These are phyloP conservation scores for Suillus decipiens DNA, from an alignment of 768 basidiomycete species.

Conservation along the genomic window DNA sequence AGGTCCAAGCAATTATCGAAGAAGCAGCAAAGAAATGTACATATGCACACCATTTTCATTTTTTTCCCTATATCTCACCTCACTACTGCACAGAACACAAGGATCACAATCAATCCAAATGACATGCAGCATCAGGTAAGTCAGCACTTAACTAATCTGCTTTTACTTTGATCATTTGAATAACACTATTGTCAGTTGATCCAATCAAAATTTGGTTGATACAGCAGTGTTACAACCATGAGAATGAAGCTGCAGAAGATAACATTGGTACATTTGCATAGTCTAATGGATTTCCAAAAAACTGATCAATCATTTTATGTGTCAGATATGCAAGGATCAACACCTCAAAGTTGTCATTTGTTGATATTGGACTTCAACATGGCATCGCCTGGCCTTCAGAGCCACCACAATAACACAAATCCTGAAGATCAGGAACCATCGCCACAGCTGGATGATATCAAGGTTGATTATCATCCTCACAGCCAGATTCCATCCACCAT, in stretches of 20 bases:
- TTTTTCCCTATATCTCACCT: neutral
- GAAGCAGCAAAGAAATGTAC: neutral
- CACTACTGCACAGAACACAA: neutral
- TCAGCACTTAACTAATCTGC: neutral
- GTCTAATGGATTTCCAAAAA: neutral
- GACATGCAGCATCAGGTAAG: neutral
- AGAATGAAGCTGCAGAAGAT: neutral
- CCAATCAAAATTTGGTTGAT: neutral
- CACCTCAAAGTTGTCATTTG: neutral
- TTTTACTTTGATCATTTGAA: neutral
- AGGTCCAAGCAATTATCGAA: neutral
- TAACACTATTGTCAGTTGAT: neutral
- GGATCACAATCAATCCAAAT: neutral
- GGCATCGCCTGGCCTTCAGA: neutral
- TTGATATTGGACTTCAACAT: neutral
- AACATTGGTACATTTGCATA: neutral
- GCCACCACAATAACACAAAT: neutral
- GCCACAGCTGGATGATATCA: slow-evolving; percentile 23
- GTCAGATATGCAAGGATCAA: neutral
- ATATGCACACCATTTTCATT: neutral
- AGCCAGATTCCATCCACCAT: slow-evolving; percentile 13
- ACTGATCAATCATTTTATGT: neutral
- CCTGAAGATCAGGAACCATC: neutral
- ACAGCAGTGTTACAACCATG: neutral
- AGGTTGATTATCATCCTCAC: slow-evolving; percentile 25